A percentile compares a stretch with the other conserved stretches of the same genome.
Conservation (phyloP, 2,329 filamentous ascomycete species). For the Aspergillus awamori region DNA sequence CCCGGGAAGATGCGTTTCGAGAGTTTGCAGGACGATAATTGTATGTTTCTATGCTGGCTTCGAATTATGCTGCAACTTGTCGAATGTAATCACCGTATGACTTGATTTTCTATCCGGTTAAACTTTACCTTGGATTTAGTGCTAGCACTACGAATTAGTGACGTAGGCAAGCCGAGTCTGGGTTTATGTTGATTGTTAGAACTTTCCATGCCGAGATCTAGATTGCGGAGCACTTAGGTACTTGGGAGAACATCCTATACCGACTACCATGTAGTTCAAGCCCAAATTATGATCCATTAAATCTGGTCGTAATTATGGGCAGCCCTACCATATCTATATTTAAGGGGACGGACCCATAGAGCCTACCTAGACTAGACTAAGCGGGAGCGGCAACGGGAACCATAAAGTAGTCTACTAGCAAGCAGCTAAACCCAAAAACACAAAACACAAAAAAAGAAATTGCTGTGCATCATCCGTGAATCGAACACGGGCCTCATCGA, state of each 20-base stretch:
- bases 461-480: conserved; percentile 49
- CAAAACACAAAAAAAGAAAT: conserved; percentile 24
- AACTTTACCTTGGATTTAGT: background rate
- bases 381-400: background rate
- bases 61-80: background rate
- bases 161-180: no score
- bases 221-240: no score
- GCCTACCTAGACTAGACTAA: no score
- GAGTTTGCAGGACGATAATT: background rate
- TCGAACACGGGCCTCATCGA: conserved; percentile 53
- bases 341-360: no score
- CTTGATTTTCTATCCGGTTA: background rate
- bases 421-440: background rate
- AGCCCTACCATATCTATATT: no score
- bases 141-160: no score
- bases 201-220: no score
- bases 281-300: no score
- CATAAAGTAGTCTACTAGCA: background rate
- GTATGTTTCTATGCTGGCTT: background rate
- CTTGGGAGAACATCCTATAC: no score
- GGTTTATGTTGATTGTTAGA: no score
- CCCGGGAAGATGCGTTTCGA: background rate
- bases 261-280: no score
- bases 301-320: no score
- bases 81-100: background rate